These are phyloP conservation scores for Mucor mucedo DNA, from an alignment of 371 early-diverging fungal genomes.

Conservation along the genomic window DNA sequence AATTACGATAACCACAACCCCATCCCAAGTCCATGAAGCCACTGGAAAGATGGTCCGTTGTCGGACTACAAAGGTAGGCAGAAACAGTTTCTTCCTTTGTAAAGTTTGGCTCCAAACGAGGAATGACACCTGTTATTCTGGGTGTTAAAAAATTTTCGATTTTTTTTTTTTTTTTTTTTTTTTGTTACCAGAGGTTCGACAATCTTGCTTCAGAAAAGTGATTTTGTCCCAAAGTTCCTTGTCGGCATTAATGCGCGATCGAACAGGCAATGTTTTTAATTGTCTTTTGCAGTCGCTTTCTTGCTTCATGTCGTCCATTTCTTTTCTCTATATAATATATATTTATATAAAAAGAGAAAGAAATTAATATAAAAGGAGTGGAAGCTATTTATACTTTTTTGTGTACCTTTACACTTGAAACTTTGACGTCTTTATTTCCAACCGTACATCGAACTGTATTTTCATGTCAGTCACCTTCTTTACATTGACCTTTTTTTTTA, in stretches of 20 bases:
- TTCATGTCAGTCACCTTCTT: not conserved
- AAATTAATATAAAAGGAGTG: slow-evolving; percentile 1
- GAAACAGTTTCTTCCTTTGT: slow-evolving; percentile 35
- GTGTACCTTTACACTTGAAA: slow-evolving; percentile 24
- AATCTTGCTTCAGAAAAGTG: slow-evolving; percentile 32
- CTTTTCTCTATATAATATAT: slow-evolving; percentile 12
- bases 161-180: slow-evolving; percentile 1
- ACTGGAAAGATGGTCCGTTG: slow-evolving; percentile 51
- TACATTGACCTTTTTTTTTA: not conserved
- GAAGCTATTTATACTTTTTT: not conserved
- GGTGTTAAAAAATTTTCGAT: not conserved
- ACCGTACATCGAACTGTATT: not conserved
- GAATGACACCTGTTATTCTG: slow-evolving; percentile 42
- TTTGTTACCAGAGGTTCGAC: slow-evolving; percentile 41
- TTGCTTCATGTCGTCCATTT: not conserved
- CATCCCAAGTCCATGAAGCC: slow-evolving; percentile 66
- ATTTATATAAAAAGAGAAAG: not conserved
- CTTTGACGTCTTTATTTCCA: slow-evolving; percentile 3
- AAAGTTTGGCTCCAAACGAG: slow-evolving; percentile 47
- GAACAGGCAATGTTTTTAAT: slow-evolving; percentile 7
- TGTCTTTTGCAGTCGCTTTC: slow-evolving; percentile 7
- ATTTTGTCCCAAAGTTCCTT: slow-evolving; percentile 37
- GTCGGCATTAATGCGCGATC: slow-evolving; percentile 32
- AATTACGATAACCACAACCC: slow-evolving; percentile 82
- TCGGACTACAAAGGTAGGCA: slow-evolving; percentile 51